Base-by-base conservation (phyloP, 805 yeast species). In the Groenewaldozyma salmanticensis region DNA sequence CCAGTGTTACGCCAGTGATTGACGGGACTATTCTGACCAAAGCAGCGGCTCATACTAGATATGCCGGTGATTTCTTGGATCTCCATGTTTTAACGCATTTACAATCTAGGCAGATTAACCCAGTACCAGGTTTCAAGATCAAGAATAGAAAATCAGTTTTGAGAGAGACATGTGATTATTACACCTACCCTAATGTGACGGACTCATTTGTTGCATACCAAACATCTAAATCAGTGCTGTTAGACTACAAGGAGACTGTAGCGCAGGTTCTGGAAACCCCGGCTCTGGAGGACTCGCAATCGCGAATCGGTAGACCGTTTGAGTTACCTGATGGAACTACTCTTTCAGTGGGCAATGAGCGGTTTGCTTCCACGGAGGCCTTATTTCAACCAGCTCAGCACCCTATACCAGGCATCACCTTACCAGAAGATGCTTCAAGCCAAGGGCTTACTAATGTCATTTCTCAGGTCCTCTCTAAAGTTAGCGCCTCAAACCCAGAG, bases 51-150 rank as follows among this genome's bases (percentile, higher is more conserved):
- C 54, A 51, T 39, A 43, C 56, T 21, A 45, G 52, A 33, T 52
- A 44, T 56, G 96, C 88, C 3, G 97, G 96, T 6, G 90, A 87
- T 58, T 88, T 81, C 58, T 59, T 83, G 42, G 82, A 80, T 57
- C 67, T 75, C 39, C 84, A 82, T 60, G 65, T 78, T 2, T 59
- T 72, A 48, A 66, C 73, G 38, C 73, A 63, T 52, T 68, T 70
- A 46, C 60, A 65, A 42, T 49, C 62, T 32, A 59, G 58, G 43
- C 45, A 57, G 38, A 62, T 65, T 37, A 44, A 54, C 18, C 51
- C 56, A 16, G 57, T 57, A 13, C 63, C 65, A 4, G 58, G 57
- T 15, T 62, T 57, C 43, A 54, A 59, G 42, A 56, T 71, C 31
- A 38, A 58, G 22, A 64, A 60, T 47, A 64, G 61, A 51, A 54